Conservation (phyloP, 2,329 filamentous ascomycete genomes). For the Microdochium nivale region DNA sequence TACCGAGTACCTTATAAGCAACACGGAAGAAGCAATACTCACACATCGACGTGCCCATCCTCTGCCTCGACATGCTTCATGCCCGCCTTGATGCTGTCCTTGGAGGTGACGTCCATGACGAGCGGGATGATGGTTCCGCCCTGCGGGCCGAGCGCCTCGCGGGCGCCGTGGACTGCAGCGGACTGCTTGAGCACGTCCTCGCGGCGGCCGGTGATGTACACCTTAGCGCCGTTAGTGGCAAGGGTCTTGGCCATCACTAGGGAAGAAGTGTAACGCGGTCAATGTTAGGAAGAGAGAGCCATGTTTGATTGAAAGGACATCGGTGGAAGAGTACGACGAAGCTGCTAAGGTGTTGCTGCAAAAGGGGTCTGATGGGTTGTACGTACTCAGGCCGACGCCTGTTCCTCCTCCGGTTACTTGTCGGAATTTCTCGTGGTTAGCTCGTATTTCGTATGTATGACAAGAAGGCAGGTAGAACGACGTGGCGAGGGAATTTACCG, state of each 20-base stretch:
- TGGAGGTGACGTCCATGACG: conserved; percentile 36
- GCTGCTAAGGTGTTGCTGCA: background rate
- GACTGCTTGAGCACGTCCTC: conserved; percentile 31
- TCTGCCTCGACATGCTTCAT: conserved; percentile 41
- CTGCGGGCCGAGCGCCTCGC: conserved; percentile 20
- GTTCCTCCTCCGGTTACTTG: background rate
- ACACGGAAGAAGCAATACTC: conserved; percentile 6
- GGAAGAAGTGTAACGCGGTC: background rate
- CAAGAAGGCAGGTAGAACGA: too few relatives aligned
- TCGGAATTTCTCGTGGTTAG: background rate
- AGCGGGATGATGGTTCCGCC: conserved; percentile 37
- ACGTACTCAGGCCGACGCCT: conserved; percentile 1
- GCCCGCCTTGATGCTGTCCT: conserved; percentile 36
- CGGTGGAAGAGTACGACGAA: background rate
- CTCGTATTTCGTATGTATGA: too few relatives aligned
- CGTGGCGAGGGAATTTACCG: background rate
- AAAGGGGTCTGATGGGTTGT: background rate
- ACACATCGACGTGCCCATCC: conserved; percentile 42
- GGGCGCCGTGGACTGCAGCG: conserved; percentile 34
- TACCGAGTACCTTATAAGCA: too few relatives aligned
- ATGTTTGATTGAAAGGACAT: background rate
- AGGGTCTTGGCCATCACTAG: conserved; percentile 35
- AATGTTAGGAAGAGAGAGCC: background rate
- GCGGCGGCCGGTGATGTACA: conserved; percentile 31
- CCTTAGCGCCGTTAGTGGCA: conserved; percentile 30